Base-by-base conservation (phyloP, 2,329 filamentous ascomycete genomes). In the Chrysoporthe austroafricana region DNA sequence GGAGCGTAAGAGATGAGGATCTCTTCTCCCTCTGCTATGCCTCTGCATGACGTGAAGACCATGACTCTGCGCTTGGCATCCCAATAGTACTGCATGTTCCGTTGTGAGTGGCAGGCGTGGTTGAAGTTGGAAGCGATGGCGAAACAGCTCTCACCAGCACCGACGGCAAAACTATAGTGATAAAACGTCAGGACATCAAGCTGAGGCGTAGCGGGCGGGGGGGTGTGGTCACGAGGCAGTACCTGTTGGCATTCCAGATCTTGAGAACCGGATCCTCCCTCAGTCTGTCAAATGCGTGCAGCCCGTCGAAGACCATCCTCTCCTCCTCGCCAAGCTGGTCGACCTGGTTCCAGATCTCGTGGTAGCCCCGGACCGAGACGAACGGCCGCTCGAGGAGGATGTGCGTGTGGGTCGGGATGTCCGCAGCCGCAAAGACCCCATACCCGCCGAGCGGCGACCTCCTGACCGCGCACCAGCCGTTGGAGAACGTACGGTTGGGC, bases 51-150 rank as follows among this genome's bases (percentile, higher is more conserved):
- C 1, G 74, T 76, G 68, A 88, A 77, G 0, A 78, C 74, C 44
- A 89, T 79, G 3, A 76, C 73, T 7, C 76, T 70, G 1, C 70
- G 66, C 0, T 66, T 52, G 0, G 62, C 6, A 62, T 84, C 78
- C 70, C 81, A 86, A 0, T 59, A 70, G 72, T 84, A 88, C 1
- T 76, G 70, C 36, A 86, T 73, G 56, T 82, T 85, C 64, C 79
- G 74, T 3, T 71, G 74, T 0, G 80, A 78, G 1, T 71, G 68
- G 72, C 87, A 89, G 0, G 85, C 82, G 72, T 89, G 87, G 73
- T 89, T 89, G 76, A 89, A 88, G 2, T 86, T 80, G 0, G 85
- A 83, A 0, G 82, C 84, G 6, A 85, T 77, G 0, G 83, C 78
- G 66, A 86, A 87, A 2, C 88, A 80, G 0, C 78, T 81, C 7